phyloP scores from a whole-genome alignment of 2,329 filamentous ascomycete genomes.

The Xylogone sp. region DNA sequence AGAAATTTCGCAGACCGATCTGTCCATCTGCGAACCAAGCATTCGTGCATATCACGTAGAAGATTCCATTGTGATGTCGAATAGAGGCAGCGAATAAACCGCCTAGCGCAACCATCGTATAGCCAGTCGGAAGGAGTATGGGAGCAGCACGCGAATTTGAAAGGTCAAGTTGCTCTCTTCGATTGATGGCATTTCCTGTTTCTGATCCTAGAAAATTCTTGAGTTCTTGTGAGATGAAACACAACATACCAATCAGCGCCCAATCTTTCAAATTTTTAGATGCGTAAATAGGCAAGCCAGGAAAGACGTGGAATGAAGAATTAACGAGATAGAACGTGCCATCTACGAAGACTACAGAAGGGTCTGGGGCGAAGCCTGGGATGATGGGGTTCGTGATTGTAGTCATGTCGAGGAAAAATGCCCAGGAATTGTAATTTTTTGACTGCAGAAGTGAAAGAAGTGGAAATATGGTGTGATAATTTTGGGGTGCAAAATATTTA shows the following conservation, averaged over 20 bases:
- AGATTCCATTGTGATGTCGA: constrained; percentile 23
- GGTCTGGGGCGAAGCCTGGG: constrained; percentile 30
- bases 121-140: constrained; percentile 11
- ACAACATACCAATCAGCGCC: constrained; percentile 13
- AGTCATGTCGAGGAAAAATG: too few species aligned
- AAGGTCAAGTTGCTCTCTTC: constrained; percentile 38
- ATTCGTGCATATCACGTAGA: constrained; percentile 30
- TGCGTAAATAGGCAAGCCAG: constrained; percentile 41
- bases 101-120: constrained; percentile 21
- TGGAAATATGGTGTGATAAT: too few species aligned
- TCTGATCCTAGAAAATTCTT: neutral
- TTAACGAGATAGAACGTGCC: constrained; percentile 39
- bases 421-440: too few species aligned
- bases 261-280: constrained; percentile 28
- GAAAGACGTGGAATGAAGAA: constrained; percentile 57
- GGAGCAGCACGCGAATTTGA: constrained; percentile 6
- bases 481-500: too few species aligned
- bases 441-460: too few species aligned
- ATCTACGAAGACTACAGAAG: constrained; percentile 25
- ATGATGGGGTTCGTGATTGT: constrained; percentile 30
- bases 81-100: constrained; percentile 35
- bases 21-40: neutral
- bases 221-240: too few species aligned
- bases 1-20: constrained; percentile 18
- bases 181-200: constrained; percentile 35